Evolutionary conservation across 2,329 filamentous ascomycete species (phyloP), one percentile per base, ranked within the genome.

Genomic region (Mollisia scopiformis): DNA sequence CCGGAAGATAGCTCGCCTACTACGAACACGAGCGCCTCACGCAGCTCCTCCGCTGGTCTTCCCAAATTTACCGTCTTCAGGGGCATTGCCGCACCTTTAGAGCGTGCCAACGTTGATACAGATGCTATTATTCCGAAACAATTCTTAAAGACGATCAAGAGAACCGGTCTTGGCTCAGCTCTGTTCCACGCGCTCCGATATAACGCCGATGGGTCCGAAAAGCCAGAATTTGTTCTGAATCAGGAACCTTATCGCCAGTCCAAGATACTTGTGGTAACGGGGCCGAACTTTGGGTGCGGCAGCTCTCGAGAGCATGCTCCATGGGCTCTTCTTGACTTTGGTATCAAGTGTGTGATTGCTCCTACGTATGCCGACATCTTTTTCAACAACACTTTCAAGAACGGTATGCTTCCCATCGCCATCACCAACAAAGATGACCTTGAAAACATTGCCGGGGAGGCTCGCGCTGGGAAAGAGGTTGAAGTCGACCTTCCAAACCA

Each of bases 311-410:
- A 98, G 78, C 95, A 98, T 80, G 95, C 95, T 2, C 95, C 95
- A 1, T 98, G 95, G 95, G 94, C 95, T 6, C 85, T 98, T 25
- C 88, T 96, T 59, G 95, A 98, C 78, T 98, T 98, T 71, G 95
- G 95, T 68, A 97, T 99, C 80, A 92, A 90, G 74, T 94, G 90
- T 75, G 84, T 98, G 72, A 96, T 98, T 69, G 95, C 94, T 1
- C 92, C 92, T 1, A 93, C 90, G n/a, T 91, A 86, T 68, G 91
- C 90, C 61, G 92, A 96, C 73, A 99, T 99, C 77, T 97, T 97
- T 87, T 96, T 94, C 86, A 97, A 97, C 86, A 99, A 99, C 83
- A 95, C 91, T n/a, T 98, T 97, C 86, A 98, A 99, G 85, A 99
- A 99, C 81, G 94, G 94, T 80, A 98, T 98, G 95, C 82, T 98